phyloP scores from a whole-genome alignment of 2,329 filamentous ascomycete species.

The Aspergillus aculeatus region DNA sequence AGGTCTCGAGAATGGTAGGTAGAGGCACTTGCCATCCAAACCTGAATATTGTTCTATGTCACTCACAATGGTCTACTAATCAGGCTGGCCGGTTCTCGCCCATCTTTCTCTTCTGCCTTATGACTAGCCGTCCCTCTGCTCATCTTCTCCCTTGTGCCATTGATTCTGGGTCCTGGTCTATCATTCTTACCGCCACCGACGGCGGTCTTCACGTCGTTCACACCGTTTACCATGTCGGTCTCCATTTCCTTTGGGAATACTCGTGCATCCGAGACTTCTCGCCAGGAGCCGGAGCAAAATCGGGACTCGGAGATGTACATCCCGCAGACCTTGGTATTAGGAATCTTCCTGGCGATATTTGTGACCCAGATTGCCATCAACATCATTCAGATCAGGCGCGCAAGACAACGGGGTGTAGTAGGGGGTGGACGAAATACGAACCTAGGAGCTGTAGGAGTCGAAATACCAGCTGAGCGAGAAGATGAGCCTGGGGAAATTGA shows the following conservation, averaged over 20 bases:
- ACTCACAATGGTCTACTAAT: constrained; percentile 13
- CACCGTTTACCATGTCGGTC: constrained; percentile 38
- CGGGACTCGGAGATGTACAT: constrained; percentile 25
- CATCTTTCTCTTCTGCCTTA: constrained; percentile 40
- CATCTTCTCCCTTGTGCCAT: constrained; percentile 31
- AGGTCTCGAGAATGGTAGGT: constrained; percentile 70
- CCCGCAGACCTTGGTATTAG: constrained; percentile 34
- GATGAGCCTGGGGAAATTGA: constrained; percentile 15
- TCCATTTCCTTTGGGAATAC: constrained; percentile 34
- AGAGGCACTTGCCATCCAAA: not conserved
- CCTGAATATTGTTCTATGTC: constrained; percentile 5
- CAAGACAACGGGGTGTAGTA: constrained; percentile 18
- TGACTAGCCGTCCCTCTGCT: constrained; percentile 45
- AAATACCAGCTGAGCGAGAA: constrained; percentile 5
- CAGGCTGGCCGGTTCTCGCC: constrained; percentile 33
- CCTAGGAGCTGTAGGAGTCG: constrained; percentile 3
- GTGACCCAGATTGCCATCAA: constrained; percentile 31
- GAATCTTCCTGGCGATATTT: constrained; percentile 32
- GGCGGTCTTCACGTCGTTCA: constrained; percentile 32
- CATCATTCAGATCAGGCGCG: constrained; percentile 27
- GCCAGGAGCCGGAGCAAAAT: constrained; percentile 2
- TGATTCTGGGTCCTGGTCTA: constrained; percentile 23
- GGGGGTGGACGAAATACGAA: not conserved
- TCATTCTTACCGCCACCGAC: constrained; percentile 20
- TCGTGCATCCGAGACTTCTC: constrained; percentile 7